A percentile compares a stretch with the other conserved stretches of the same genome.
These are phyloP conservation scores for Pisolithus marmoratus DNA, from an alignment of 768 basidiomycete species.

Conservation along the genomic window DNA sequence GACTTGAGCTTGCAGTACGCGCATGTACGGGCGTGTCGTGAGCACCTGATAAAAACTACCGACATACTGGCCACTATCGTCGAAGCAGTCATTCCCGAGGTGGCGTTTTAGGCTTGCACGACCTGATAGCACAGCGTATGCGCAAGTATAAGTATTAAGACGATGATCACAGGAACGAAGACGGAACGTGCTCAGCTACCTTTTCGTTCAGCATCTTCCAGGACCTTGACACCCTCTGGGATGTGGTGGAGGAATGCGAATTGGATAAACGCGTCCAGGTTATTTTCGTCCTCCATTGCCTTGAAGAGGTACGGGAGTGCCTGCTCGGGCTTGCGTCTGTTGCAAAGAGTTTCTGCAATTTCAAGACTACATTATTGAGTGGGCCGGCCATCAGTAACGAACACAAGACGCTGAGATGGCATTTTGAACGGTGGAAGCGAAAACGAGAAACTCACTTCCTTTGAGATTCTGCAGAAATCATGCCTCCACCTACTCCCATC, in stretches of 20 bases:
- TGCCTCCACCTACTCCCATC: slow-evolving; percentile 24
- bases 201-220: slow-evolving; percentile 22
- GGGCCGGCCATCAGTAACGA: neutral
- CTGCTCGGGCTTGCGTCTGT: slow-evolving; percentile 26
- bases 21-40: slow-evolving; percentile 43
- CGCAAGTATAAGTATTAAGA: neutral
- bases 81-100: slow-evolving; percentile 32
- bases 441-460: slow-evolving; percentile 16
- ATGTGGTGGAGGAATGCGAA: slow-evolving; percentile 30
- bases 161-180: neutral
- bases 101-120: slow-evolving; percentile 20
- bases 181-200: slow-evolving; percentile 5
- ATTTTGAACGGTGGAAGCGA: neutral
- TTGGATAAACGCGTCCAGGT: slow-evolving; percentile 36
- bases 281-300: slow-evolving; percentile 36
- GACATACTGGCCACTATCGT: slow-evolving; percentile 29
- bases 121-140: slow-evolving; percentile 13
- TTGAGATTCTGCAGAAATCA: slow-evolving; percentile 25
- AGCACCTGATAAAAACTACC: slow-evolving; percentile 34
- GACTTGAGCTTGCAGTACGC: slow-evolving; percentile 35
- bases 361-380: slow-evolving; percentile 22
- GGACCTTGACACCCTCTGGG: slow-evolving; percentile 19
- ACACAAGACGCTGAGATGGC: too few species aligned
- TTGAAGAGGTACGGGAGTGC: slow-evolving; percentile 35
- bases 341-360: slow-evolving; percentile 32